Percentiles rank a stretch among this genome's conserved stretches.
Evolutionary conservation across 2,329 filamentous ascomycete species (phyloP).

Genomic region (Monosporascus cannonballus): DNA sequence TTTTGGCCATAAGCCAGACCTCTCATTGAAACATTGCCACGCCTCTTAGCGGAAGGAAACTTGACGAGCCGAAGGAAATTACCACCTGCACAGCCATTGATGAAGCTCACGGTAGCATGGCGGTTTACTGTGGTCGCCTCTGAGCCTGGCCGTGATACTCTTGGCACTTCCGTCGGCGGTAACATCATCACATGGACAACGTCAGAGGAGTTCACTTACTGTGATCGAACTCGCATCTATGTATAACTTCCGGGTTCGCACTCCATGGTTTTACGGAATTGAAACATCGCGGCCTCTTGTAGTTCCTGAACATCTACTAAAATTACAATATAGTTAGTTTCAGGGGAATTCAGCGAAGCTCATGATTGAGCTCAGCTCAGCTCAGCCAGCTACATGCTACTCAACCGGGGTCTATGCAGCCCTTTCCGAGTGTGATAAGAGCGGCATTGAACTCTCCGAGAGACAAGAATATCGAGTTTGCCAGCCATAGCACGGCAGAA

Average conservation of each 20-base stretch:
- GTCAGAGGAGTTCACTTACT: neutral
- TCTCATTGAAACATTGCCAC: slow-evolving; percentile 9
- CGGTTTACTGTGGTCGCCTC: neutral
- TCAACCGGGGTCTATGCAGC: no score
- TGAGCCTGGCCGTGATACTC: neutral
- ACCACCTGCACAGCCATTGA: slow-evolving; percentile 1
- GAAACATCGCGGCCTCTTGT: neutral
- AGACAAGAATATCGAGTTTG: neutral
- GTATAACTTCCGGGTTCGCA: neutral
- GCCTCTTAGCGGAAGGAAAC: slow-evolving; percentile 9
- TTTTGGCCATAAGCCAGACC: slow-evolving; percentile 20
- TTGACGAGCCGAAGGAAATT: slow-evolving; percentile 11
- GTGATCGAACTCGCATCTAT: neutral
- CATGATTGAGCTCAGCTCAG: no score
- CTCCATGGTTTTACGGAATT: neutral
- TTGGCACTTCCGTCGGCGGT: neutral
- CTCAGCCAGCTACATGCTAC: no score
- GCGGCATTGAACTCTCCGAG: no score
- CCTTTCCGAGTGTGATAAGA: no score
- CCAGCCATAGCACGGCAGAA: neutral
- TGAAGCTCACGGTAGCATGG: slow-evolving; percentile 1
- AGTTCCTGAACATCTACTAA: no score
- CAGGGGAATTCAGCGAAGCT: no score
- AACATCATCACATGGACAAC: no score
- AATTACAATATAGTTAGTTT: no score